phyloP scores from a whole-genome alignment of 2,329 filamentous ascomycete genomes.

The Keithomyces neogunnii region DNA sequence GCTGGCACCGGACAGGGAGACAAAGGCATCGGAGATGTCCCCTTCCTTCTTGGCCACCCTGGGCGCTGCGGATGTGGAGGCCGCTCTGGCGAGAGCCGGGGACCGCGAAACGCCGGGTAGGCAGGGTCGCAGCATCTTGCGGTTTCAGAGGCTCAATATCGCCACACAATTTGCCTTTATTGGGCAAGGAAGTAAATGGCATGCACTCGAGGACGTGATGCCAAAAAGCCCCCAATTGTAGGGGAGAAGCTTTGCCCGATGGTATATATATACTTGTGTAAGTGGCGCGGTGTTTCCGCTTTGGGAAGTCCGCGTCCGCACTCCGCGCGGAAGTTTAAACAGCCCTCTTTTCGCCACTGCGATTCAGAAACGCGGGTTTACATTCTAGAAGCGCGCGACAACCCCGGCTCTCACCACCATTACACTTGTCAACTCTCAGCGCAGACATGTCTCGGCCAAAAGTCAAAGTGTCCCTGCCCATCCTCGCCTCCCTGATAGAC shows the following conservation, averaged over 20 bases:
- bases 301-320: constrained; percentile 19
- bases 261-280: not conserved
- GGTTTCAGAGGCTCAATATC: not conserved
- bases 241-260: not conserved
- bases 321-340: no score
- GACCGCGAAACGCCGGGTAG: constrained; percentile 5
- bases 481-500: constrained; percentile 48
- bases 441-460: not conserved
- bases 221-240: constrained; percentile 4
- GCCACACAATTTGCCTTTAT: not conserved
- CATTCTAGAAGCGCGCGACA: no score
- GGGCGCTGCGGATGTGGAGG: constrained; percentile 7
- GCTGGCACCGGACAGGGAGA: constrained; percentile 43
- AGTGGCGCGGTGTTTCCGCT: constrained; percentile 17
- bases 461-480: constrained; percentile 27
- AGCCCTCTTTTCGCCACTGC: no score
- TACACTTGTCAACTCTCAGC: not conserved
- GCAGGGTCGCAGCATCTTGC: constrained; percentile 9
- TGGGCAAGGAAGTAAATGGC: no score
- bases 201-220: not conserved
- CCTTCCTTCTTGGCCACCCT: constrained; percentile 42
- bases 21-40: constrained; percentile 54
- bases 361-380: no score
- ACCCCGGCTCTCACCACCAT: not conserved
- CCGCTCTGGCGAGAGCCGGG: constrained; percentile 3